Percentiles rank a stretch among this genome's conserved stretches.
Conservation (phyloP, 306 rosid genomes). For the Pyrus betulifolia region DNA sequence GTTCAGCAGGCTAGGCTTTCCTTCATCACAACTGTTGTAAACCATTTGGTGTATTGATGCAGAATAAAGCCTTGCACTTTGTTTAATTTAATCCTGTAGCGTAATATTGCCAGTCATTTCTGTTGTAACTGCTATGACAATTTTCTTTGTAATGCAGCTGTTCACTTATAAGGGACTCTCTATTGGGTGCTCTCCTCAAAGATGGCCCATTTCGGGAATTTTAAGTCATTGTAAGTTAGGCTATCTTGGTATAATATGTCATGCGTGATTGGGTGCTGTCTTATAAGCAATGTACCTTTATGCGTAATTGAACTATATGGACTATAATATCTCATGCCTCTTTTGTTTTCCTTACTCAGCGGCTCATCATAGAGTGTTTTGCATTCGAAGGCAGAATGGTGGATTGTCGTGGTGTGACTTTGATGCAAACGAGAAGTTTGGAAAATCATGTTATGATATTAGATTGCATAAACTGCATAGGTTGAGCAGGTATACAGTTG, state of each 20-base stretch:
- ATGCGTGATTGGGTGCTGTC: not conserved
- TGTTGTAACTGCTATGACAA: not conserved
- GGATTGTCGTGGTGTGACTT: conserved; percentile 12
- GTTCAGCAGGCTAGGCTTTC: not conserved
- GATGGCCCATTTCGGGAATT: conserved; percentile 11
- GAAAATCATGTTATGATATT: conserved; percentile 9
- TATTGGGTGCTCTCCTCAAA: conserved; percentile 9
- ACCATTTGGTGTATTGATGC: not conserved
- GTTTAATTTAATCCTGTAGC: not conserved
- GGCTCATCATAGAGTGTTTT: conserved; percentile 24
- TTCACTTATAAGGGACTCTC: conserved; percentile 16
- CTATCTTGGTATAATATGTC: not conserved
- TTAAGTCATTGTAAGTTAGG: conserved; percentile 32
- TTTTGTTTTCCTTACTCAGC: conserved; percentile 27
- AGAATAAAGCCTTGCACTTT: not conserved
- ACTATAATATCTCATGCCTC: not conserved
- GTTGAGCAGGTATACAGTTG: conserved; percentile 33
- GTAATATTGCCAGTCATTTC: not conserved
- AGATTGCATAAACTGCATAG: conserved; percentile 22
- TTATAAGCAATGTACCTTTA: not conserved
- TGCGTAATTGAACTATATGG: not conserved
- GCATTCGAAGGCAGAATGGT: conserved; percentile 25
- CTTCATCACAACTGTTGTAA: not conserved
- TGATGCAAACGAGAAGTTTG: conserved; percentile 23
- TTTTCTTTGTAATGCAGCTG: conserved; percentile 31